Conservation (phyloP, 108 stramenopile species). For the Chaetoceros muelleri region DNA sequence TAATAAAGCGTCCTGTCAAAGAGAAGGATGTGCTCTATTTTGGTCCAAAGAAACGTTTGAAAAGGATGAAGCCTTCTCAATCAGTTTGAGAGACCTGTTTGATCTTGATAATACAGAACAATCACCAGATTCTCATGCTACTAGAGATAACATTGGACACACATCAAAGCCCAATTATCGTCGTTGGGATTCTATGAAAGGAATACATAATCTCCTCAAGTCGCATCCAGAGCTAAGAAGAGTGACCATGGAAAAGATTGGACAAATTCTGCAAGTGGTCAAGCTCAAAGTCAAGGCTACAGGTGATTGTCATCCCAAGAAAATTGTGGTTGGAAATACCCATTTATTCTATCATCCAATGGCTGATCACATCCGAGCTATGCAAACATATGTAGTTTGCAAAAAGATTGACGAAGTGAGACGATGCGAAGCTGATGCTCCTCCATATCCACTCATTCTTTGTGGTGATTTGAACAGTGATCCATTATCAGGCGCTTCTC, state of each 20-base stretch:
- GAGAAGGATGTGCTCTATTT: conserved; percentile 58
- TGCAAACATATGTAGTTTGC: conserved; percentile 38
- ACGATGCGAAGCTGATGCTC: not conserved
- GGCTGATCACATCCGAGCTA: conserved; percentile 49
- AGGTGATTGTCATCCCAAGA: conserved; percentile 4
- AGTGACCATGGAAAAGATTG: conserved; percentile 29
- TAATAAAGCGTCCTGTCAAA: conserved; percentile 9
- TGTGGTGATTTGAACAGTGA: conserved; percentile 60
- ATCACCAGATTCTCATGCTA: conserved; percentile 1
- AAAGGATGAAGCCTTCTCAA: conserved; percentile 15
- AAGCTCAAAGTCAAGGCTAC: conserved; percentile 13
- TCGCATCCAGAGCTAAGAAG: conserved; percentile 24
- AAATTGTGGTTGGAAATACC: conserved; percentile 46
- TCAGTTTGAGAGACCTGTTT: conserved; percentile 29
- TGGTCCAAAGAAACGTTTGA: conserved; percentile 49
- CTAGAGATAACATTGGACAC: too few relatives aligned
- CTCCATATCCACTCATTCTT: conserved; percentile 32
- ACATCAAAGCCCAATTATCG: not conserved
- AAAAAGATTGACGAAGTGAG: conserved; percentile 33
- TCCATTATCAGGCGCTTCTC: conserved; percentile 28
- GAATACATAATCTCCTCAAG: conserved; percentile 24
- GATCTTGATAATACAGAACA: conserved; percentile 13
- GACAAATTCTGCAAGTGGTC: conserved; percentile 45
- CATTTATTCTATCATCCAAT: conserved; percentile 69
- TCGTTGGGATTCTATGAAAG: conserved; percentile 28